phyloP scores from a whole-genome alignment of 345 rosid species.

The Lepidium africanum region DNA sequence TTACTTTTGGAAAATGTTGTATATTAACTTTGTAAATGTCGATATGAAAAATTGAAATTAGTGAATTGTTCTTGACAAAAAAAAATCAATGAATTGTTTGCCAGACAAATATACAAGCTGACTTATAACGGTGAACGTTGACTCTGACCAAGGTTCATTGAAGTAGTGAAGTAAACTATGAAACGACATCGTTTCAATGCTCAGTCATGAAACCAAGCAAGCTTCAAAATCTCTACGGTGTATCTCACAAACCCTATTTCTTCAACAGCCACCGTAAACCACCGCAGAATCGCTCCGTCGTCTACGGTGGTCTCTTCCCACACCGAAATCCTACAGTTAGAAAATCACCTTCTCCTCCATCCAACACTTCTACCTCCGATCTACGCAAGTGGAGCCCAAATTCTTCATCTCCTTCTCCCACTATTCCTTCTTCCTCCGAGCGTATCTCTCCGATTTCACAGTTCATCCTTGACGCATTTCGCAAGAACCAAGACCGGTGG shows the following conservation, averaged over 20 bases:
- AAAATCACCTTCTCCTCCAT: neutral
- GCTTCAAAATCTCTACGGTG: constrained; percentile 15
- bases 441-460: constrained; percentile 78
- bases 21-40: too few species aligned
- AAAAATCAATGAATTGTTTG: too few species aligned
- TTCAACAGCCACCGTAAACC: constrained; percentile 80
- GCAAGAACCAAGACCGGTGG: constrained; percentile 52
- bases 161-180: neutral
- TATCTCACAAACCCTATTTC: constrained; percentile 53
- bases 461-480: constrained; percentile 69
- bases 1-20: too few species aligned
- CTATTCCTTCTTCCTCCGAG: constrained; percentile 30
- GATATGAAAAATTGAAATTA: too few species aligned
- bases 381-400: constrained; percentile 75
- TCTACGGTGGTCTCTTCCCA: constrained; percentile 75
- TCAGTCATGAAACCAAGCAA: neutral
- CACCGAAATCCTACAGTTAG: constrained; percentile 42
- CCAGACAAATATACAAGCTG: too few species aligned
- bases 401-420: neutral
- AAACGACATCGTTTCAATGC: neutral
- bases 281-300: constrained; percentile 64
- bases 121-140: too few species aligned
- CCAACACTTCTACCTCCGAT: constrained; percentile 33
- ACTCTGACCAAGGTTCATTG: too few species aligned
- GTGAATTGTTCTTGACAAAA: too few species aligned